Base-by-base conservation (phyloP, 2,329 filamentous ascomycete species). In the Fusarium robinianum region DNA sequence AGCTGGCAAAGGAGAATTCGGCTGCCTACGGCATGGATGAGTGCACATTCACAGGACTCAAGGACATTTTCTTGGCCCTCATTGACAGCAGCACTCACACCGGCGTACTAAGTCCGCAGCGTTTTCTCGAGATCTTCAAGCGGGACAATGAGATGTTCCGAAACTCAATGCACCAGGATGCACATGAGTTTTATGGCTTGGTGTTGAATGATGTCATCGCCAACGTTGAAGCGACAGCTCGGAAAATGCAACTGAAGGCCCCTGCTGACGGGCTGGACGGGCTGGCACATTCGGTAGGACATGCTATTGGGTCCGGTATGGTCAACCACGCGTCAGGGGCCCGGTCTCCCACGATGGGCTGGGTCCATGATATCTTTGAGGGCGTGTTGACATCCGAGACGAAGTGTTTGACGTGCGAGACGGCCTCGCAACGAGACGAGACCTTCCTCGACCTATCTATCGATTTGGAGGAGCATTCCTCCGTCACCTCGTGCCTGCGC, bases 331-430 rank as follows among this genome's bases (percentile, higher is more conserved):
- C 68, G 14, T 55, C 59, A 8, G 75, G 76, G 38, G 68, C 76
- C 1, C 77, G 78, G 46, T 79, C 80, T 3, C 80, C 82, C 0
- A 83, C 81, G 17, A 87, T 85, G 2, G 83, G 90, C 50, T 97
- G 94, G 92, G 92, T 99, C 16, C 92, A 97, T 69, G 90, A 96
- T 62, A 84, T 99, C 24, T 99, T 99, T 58, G 92, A 99, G 67
- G 94, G 94, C 16, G 85, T 90, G 3, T 73, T 99, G 57, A 96
- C 90, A 5, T 99, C 94, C 8, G 94, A 99, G 72, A 99, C 94
- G 22, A 88, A 92, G 66, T 99, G 94, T 67, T 73, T 99, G 57
- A 96, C 92, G 0, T 99, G 94, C 69, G 94, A 99, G 69, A 96
- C 91, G 38, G 85, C 90, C 17, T 99, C 94, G 5, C 90, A 96